These are phyloP conservation scores for Erodium trifolium DNA, from an alignment of 441 rosid genomes.

Conservation along the genomic window DNA sequence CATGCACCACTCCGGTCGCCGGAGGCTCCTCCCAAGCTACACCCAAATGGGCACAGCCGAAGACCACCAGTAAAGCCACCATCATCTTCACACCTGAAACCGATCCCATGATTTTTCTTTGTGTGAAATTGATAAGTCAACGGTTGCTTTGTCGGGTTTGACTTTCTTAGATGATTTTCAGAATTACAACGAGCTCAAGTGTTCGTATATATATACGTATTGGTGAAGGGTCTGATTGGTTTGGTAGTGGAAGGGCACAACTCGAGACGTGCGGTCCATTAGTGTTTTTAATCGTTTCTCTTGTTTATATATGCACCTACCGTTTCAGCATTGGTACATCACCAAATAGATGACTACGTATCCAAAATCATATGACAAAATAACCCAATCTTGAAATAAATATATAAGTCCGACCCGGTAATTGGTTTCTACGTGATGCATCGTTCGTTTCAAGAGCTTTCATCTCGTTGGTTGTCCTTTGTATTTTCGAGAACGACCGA, in stretches of 20 bases:
- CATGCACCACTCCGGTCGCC: constrained; percentile 31
- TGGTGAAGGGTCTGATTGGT: too few species aligned
- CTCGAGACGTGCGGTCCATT: constrained; percentile 46
- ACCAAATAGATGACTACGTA: too few species aligned
- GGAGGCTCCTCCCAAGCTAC: constrained; percentile 22
- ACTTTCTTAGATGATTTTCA: neutral
- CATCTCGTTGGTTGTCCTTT: too few species aligned
- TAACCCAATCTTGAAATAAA: too few species aligned
- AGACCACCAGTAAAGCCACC: constrained; percentile 18
- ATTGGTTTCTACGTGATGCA: too few species aligned
- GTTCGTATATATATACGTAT: neutral
- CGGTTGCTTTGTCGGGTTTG: neutral
- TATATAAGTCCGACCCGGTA: too few species aligned
- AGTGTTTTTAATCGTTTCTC: too few species aligned
- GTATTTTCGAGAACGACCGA: too few species aligned
- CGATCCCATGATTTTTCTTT: constrained; percentile 13
- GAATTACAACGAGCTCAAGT: neutral
- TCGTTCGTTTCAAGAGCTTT: too few species aligned
- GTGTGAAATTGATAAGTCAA: neutral
- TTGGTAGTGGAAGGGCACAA: constrained; percentile 39
- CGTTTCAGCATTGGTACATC: too few species aligned
- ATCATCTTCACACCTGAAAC: constrained; percentile 18
- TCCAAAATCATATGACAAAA: too few species aligned
- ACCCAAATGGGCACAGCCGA: constrained; percentile 12
- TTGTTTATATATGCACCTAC: too few species aligned